These are phyloP conservation scores for Dysphania ambrosioides DNA, from an alignment of 148 eudicot genomes.

Conservation along the genomic window DNA sequence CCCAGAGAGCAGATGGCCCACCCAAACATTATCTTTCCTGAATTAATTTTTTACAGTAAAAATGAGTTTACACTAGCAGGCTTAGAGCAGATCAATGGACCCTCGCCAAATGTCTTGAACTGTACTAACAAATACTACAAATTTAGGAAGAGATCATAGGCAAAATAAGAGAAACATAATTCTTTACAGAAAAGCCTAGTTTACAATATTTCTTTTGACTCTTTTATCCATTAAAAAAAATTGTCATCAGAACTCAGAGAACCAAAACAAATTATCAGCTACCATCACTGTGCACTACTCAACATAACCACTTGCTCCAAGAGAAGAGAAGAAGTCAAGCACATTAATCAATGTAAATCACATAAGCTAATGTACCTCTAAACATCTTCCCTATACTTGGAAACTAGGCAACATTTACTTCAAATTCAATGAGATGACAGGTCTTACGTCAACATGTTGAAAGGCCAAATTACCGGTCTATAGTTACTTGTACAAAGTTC, in stretches of 20 bases:
- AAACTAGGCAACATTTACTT: neutral
- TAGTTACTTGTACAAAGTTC: neutral
- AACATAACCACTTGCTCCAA: neutral
- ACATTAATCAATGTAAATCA: neutral
- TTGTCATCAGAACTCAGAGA: neutral
- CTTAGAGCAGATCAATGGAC: neutral
- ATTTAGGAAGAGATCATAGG: neutral
- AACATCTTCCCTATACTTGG: neutral
- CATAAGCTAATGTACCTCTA: neutral
- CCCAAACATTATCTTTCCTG: conserved; percentile 82
- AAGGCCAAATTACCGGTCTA: neutral
- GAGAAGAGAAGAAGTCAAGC: neutral
- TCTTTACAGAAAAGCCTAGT: neutral
- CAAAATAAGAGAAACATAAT: neutral
- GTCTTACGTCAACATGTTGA: neutral
- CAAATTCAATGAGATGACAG: neutral
- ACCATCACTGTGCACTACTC: neutral
- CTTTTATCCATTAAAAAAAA: too few relatives aligned
- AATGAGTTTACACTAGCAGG: neutral
- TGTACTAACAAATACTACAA: too few relatives aligned
- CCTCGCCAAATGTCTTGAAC: neutral
- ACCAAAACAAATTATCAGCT: neutral
- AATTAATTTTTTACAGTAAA: conserved; percentile 5
- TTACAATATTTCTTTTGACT: too few relatives aligned
- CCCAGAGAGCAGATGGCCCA: conserved; percentile 92